Evolutionary conservation across 306 rosid species (phyloP).

Genomic region (Pterocarpus santalinus): DNA sequence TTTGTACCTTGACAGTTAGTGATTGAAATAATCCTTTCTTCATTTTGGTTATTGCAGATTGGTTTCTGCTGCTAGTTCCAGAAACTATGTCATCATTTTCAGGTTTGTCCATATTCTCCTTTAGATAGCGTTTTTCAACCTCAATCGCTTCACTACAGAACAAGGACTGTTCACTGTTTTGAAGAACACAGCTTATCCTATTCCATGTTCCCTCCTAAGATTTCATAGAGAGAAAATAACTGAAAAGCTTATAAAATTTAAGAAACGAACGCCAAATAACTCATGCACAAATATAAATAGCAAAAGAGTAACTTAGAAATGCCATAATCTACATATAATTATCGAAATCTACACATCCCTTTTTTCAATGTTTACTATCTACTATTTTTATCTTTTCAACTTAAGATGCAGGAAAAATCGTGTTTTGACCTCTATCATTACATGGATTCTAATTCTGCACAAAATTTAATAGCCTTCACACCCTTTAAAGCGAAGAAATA

Average conservation of each 20-base stretch:
- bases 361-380: neutral
- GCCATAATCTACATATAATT: neutral
- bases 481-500: neutral
- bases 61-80: constrained; percentile 31
- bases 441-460: neutral
- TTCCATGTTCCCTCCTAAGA: constrained; percentile 28
- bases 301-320: neutral
- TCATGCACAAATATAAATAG: neutral
- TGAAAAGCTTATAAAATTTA: neutral
- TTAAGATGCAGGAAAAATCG: no score
- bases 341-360: neutral
- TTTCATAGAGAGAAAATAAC: neutral
- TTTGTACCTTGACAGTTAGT: constrained; percentile 53
- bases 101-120: constrained; percentile 58
- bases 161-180: neutral
- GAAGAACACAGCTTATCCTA: constrained; percentile 25
- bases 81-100: constrained; percentile 49
- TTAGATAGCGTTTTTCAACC: constrained; percentile 3
- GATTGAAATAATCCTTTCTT: constrained; percentile 51
- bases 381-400: neutral
- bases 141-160: constrained; percentile 7
- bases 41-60: constrained; percentile 34
- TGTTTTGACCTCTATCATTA: no score
- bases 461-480: no score
- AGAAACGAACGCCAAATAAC: neutral